Conservation (phyloP, 805 yeast genomes). For the Candida parachauliodes region DNA sequence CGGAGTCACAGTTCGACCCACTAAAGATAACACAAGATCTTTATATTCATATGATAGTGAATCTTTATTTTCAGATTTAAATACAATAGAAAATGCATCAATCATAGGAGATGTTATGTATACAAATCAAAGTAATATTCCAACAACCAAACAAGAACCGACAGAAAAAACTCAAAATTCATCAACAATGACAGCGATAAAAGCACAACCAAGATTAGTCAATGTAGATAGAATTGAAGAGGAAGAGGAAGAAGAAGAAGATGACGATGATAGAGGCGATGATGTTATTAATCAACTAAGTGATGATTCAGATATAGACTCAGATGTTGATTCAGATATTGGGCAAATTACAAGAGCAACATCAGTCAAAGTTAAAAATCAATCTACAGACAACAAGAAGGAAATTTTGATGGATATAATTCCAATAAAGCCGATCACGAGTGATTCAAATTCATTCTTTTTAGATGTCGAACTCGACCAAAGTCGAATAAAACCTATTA, state of each 20-base stretch:
- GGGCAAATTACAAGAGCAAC: constrained; percentile 44
- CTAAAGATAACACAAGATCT: constrained; percentile 41
- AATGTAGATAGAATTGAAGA: constrained; percentile 47
- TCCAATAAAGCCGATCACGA: too few relatives aligned
- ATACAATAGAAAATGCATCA: constrained; percentile 45
- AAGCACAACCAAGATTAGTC: constrained; percentile 72
- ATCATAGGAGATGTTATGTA: constrained; percentile 35
- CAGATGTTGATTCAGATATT: constrained; percentile 45
- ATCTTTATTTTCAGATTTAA: constrained; percentile 40
- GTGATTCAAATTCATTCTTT: constrained; percentile 23
- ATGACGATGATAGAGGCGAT: constrained; percentile 17
- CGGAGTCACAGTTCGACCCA: constrained; percentile 72
- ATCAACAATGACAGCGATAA: constrained; percentile 66
- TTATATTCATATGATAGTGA: constrained; percentile 42
- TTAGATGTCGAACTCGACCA: constrained; percentile 31
- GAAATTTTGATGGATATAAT: not conserved
- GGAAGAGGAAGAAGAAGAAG: constrained; percentile 35
- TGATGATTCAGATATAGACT: constrained; percentile 24
- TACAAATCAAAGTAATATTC: constrained; percentile 16
- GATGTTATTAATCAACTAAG: constrained; percentile 1
- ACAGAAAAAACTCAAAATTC: constrained; percentile 17
- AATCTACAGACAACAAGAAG: not conserved
- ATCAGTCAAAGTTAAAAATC: constrained; percentile 24
- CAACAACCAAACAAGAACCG: constrained; percentile 15
- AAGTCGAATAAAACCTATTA: constrained; percentile 7